These are phyloP conservation scores for Coemansia sp. DNA, from an alignment of 192 early-diverging fungal genomes.

Conservation along the genomic window DNA sequence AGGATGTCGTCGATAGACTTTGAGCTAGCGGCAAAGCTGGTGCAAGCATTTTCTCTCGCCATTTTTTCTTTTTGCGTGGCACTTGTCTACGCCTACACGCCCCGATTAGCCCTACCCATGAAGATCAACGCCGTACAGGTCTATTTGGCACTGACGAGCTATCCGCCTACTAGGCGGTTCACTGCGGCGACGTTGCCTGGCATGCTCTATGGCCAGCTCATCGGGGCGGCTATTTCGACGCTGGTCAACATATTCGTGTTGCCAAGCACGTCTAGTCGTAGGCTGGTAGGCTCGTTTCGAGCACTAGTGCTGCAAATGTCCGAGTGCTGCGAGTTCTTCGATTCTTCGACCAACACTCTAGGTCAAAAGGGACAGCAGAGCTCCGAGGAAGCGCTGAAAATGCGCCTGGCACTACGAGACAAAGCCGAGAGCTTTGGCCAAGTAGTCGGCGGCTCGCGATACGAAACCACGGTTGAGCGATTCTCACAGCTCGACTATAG, in stretches of 20 bases:
- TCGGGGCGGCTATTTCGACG: constrained; percentile 33
- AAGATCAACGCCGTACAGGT: constrained; percentile 34
- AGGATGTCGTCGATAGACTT: constrained; percentile 11
- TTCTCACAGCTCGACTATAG: constrained; percentile 46
- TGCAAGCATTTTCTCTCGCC: constrained; percentile 20
- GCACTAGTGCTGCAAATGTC: constrained; percentile 18
- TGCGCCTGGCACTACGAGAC: constrained; percentile 1
- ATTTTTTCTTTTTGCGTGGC: constrained; percentile 34
- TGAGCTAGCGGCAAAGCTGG: constrained; percentile 18
- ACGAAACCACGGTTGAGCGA: constrained; percentile 39
- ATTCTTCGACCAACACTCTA: constrained; percentile 4
- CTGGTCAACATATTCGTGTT: constrained; percentile 39
- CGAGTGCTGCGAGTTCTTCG: constrained; percentile 38
- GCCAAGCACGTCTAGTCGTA: constrained; percentile 38
- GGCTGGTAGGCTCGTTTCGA: constrained; percentile 22
- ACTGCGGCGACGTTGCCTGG: constrained; percentile 29
- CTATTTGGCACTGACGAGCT: constrained; percentile 24
- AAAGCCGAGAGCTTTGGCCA: constrained; percentile 25
- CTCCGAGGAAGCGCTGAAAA: background rate
- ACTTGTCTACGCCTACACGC: constrained; percentile 22
- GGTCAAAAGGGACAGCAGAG: constrained; percentile 11
- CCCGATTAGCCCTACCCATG: constrained; percentile 24
- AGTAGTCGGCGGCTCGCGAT: constrained; percentile 37
- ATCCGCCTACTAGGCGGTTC: constrained; percentile 1
- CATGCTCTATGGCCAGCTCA: constrained; percentile 32